Percentiles rank a stretch among this genome's conserved stretches.
Evolutionary conservation across 345 rosid species (phyloP).

Genomic region (Rhizophora apiculata): DNA sequence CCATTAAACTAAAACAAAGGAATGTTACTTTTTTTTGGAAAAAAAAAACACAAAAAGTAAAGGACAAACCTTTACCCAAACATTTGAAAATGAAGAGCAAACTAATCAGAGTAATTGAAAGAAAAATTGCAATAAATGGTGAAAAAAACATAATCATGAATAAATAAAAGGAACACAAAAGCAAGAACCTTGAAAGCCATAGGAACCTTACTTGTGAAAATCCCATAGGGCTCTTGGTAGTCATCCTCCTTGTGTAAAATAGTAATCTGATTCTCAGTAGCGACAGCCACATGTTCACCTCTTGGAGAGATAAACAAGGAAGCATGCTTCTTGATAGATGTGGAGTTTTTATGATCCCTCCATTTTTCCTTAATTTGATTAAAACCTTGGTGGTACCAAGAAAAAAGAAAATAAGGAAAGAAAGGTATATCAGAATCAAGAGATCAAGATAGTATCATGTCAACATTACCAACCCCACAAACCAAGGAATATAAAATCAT

Average conservation of each 20-base stretch:
- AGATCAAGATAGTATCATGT: not conserved
- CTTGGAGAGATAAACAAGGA: conserved; percentile 68
- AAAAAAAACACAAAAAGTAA: too few species aligned
- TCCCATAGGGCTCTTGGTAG: conserved; percentile 62
- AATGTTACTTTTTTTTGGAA: too few species aligned
- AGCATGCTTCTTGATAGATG: conserved; percentile 35
- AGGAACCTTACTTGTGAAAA: conserved; percentile 51
- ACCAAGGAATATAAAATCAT: not conserved
- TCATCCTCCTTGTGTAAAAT: conserved; percentile 69
- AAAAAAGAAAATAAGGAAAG: not conserved
- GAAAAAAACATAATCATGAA: too few species aligned
- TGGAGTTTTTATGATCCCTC: conserved; percentile 45
- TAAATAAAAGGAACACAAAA: too few species aligned
- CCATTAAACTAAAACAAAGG: too few species aligned
- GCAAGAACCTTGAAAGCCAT: not conserved
- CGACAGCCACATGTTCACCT: conserved; percentile 80
- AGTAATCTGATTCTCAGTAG: conserved; percentile 65
- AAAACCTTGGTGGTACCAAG: conserved; percentile 45
- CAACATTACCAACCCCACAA: not conserved
- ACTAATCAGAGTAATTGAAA: too few species aligned
- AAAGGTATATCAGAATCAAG: not conserved
- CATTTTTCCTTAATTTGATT: conserved; percentile 65
- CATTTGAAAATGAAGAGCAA: too few species aligned
- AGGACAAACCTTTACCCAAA: too few species aligned
- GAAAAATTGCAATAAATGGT: too few species aligned